phyloP scores from a whole-genome alignment of 2,329 filamentous ascomycete genomes.

The Ophiostoma ips region DNA sequence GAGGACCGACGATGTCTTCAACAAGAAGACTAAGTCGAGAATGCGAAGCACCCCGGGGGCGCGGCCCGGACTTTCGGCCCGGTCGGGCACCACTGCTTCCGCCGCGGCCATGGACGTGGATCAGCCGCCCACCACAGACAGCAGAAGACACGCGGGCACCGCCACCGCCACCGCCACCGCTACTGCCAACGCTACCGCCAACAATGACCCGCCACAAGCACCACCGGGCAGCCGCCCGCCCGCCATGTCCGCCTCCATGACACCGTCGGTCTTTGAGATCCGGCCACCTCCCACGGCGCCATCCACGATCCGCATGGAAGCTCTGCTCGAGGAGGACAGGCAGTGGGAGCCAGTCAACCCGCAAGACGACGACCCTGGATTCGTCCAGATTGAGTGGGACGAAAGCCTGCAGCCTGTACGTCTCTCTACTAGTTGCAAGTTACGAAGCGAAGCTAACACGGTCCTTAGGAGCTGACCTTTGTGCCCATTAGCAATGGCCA shows the following conservation, averaged over 20 bases:
- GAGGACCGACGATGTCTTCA: conserved; percentile 26
- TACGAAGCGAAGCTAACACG: not conserved
- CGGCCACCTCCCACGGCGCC: conserved; percentile 24
- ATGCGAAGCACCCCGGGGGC: not conserved
- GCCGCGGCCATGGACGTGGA: not conserved
- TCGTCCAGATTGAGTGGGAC: conserved; percentile 62
- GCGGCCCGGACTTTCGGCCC: not conserved
- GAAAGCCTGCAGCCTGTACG: conserved; percentile 47
- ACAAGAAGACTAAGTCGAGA: conserved; percentile 14
- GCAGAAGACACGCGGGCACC: too few relatives aligned
- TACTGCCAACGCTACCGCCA: not conserved
- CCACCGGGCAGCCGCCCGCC: not conserved
- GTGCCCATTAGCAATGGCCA: conserved; percentile 29
- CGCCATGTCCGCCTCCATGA: conserved; percentile 16
- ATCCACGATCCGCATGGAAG: conserved; percentile 47
- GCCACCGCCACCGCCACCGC: too few relatives aligned
- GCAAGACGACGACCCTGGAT: conserved; percentile 48
- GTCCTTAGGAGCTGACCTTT: conserved; percentile 13
- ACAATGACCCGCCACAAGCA: not conserved
- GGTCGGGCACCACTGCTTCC: not conserved
- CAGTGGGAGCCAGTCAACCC: conserved; percentile 55
- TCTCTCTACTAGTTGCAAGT: not conserved
- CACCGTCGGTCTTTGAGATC: conserved; percentile 21
- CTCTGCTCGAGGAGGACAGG: conserved; percentile 55
- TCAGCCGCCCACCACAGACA: conserved; percentile 4